A percentile compares a stretch with the other conserved stretches of the same genome.
Evolutionary conservation across 345 rosid species (phyloP).

Genomic region (Salix arbutifolia): DNA sequence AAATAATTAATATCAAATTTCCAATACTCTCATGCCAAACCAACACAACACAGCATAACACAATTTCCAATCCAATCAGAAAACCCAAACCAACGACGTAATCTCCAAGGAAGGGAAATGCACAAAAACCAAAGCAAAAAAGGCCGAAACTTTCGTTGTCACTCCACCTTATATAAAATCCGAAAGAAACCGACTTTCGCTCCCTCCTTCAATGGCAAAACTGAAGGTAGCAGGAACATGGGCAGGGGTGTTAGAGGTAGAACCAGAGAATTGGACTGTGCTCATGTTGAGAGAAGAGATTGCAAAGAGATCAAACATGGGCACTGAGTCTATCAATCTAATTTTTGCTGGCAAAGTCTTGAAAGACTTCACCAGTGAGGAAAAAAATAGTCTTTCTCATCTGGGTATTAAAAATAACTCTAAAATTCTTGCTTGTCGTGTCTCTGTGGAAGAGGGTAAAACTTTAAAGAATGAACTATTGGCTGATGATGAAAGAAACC

Average conservation of each 20-base stretch:
- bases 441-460: conserved; percentile 59
- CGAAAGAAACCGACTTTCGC: background rate
- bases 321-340: conserved; percentile 57
- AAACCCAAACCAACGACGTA: background rate
- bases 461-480: conserved; percentile 44
- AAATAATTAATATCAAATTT: too few species aligned
- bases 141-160: background rate
- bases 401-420: conserved; percentile 69
- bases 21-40: background rate
- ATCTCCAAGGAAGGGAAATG: background rate
- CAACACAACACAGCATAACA: background rate
- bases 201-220: conserved; percentile 44
- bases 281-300: conserved; percentile 71
- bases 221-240: conserved; percentile 86
- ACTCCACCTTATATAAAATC: background rate
- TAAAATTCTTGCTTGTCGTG: conserved; percentile 66
- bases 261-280: conserved; percentile 75
- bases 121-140: background rate
- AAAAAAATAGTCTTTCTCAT: conserved; percentile 36
- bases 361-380: conserved; percentile 51
- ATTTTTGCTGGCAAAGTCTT: conserved; percentile 75
- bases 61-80: background rate
- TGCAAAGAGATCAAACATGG: conserved; percentile 53
- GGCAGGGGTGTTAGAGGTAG: conserved; percentile 74
- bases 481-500: conserved; percentile 76